phyloP scores from a whole-genome alignment of 2,329 filamentous ascomycete species.

The Coniochaeta ligniaria region DNA sequence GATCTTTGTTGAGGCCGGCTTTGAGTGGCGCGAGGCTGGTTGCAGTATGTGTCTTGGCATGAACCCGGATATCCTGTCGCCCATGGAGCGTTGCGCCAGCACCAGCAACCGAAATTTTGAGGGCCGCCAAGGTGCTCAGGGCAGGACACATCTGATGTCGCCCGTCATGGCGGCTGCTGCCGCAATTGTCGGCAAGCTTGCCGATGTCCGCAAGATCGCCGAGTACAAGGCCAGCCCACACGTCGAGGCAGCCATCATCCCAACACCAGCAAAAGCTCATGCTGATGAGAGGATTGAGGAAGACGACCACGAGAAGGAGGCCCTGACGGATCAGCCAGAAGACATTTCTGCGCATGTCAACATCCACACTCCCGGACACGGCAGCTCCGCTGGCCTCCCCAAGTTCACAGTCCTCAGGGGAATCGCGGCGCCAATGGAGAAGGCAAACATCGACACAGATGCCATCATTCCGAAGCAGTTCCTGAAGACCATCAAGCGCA shows the following conservation, averaged over 20 bases:
- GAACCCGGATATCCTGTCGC: conserved; percentile 95
- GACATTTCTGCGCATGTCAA: conserved; percentile 61
- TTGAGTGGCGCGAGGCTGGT: conserved; percentile 96
- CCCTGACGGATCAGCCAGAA: conserved; percentile 50
- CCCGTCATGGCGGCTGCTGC: conserved; percentile 94
- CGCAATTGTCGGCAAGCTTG: conserved; percentile 81
- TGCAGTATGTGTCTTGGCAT: conserved; percentile 99
- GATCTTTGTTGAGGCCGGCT: conserved; percentile 85
- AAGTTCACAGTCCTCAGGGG: conserved; percentile 82
- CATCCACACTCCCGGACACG: conserved; percentile 38
- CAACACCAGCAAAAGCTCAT: conserved; percentile 32
- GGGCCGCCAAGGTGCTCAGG: conserved; percentile 85
- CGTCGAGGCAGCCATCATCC: conserved; percentile 46
- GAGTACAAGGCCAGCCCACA: conserved; percentile 51
- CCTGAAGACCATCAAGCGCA: conserved; percentile 98
- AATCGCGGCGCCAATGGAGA: conserved; percentile 79
- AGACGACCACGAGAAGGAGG: conserved; percentile 45
- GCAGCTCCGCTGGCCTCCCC: conserved; percentile 59
- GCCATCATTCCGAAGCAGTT: conserved; percentile 99
- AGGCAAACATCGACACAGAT: conserved; percentile 94
- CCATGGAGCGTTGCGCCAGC: conserved; percentile 86
- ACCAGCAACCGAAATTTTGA: conserved; percentile 98
- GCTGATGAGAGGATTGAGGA: conserved; percentile 45
- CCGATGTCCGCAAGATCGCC: conserved; percentile 79
- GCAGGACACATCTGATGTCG: conserved; percentile 92